Evolutionary conservation across 768 basidiomycete genomes (phyloP).

Genomic region (Exsudoporus frostii): DNA sequence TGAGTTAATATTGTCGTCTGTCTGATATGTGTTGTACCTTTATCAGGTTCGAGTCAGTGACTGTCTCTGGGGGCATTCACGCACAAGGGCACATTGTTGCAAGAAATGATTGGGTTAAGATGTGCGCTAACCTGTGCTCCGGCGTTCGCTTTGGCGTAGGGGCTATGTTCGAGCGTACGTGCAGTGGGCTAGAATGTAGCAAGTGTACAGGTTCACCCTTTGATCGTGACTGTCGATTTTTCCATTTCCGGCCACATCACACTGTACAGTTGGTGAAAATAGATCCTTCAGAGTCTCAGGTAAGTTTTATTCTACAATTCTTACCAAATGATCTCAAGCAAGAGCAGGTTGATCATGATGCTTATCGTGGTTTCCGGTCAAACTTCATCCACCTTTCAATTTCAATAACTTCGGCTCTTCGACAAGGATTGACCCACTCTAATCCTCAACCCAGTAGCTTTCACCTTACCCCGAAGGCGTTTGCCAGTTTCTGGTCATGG

Average conservation of each 20-base stretch:
- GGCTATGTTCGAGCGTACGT: conserved; percentile 77
- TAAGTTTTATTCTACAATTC: conserved; percentile 23
- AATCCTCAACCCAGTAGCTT: conserved; percentile 57
- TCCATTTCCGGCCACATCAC: conserved; percentile 80
- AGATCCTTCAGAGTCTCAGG: conserved; percentile 43
- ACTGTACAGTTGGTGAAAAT: conserved; percentile 60
- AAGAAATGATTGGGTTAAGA: conserved; percentile 50
- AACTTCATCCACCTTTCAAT: conserved; percentile 92
- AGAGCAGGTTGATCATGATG: conserved; percentile 54
- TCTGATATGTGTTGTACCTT: neutral
- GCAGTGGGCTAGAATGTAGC: conserved; percentile 58
- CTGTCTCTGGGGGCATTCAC: conserved; percentile 8
- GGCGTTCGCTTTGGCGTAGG: conserved; percentile 89
- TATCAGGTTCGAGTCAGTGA: conserved; percentile 21
- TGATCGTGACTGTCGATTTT: conserved; percentile 75
- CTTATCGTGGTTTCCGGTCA: conserved; percentile 85
- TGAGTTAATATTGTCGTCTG: conserved; percentile 36
- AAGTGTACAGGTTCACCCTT: conserved; percentile 61
- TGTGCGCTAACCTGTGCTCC: conserved; percentile 79
- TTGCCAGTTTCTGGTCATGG: conserved; percentile 92
- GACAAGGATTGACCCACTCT: conserved; percentile 15
- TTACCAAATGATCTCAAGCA: neutral
- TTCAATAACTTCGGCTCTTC: conserved; percentile 70
- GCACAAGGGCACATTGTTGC: conserved; percentile 20
- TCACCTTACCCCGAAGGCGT: conserved; percentile 81